Conservation (phyloP, 305 asterid genomes). For the Fraxinus floribunda region DNA sequence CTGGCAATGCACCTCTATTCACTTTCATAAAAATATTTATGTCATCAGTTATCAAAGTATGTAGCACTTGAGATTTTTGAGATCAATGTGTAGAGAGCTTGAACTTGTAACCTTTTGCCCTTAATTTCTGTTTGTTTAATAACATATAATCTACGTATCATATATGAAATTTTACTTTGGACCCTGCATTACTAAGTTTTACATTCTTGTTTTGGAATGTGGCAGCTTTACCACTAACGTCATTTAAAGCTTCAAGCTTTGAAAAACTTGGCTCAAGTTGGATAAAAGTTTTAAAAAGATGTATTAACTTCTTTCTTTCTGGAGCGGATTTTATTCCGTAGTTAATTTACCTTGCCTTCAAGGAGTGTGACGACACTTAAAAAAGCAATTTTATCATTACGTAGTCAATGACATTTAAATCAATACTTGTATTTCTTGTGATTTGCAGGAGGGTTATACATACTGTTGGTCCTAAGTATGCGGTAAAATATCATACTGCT, state of each 20-base stretch:
- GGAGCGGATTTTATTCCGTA: neutral
- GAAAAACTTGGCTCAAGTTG: slow-evolving; percentile 6
- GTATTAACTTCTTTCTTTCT: neutral
- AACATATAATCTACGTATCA: neutral
- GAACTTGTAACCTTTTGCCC: neutral
- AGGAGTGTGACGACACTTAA: neutral
- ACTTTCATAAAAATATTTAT: neutral
- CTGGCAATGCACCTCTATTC: slow-evolving; percentile 3
- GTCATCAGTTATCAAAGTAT: neutral
- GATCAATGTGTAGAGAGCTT: neutral
- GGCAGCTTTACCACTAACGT: neutral
- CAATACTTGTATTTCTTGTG: slow-evolving; percentile 17
- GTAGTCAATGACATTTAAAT: slow-evolving; percentile 3
- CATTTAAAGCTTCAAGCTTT: neutral
- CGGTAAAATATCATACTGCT: slow-evolving; percentile 92
- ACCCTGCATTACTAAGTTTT: neutral
- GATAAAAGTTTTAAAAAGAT: neutral
- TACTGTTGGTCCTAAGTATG: slow-evolving; percentile 96
- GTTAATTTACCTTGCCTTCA: slow-evolving; percentile 14
- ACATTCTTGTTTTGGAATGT: neutral
- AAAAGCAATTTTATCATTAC: neutral
- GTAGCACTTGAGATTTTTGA: neutral
- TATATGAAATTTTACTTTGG: neutral
- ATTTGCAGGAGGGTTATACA: slow-evolving; percentile 80
- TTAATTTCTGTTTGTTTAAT: slow-evolving; percentile 3